A percentile compares a stretch with the other conserved stretches of the same genome.
phyloP scores from a whole-genome alignment of 306 rosid species.

The Urtica urens region DNA sequence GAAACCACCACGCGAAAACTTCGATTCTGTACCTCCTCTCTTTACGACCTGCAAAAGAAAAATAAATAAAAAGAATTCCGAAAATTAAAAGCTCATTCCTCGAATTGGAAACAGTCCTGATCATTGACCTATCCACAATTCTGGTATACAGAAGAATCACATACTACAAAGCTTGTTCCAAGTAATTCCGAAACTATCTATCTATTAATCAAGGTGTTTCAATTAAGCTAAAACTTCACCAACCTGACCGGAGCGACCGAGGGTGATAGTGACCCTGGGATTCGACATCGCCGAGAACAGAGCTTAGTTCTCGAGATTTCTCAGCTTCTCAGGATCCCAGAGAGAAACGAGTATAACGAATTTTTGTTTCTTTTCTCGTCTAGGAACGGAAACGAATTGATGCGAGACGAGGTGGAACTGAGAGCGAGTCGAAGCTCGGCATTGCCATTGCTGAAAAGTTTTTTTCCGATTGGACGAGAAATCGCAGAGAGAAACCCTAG shows the following conservation, averaged over 20 bases:
- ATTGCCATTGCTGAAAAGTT: too few relatives aligned
- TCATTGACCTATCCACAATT: too few relatives aligned
- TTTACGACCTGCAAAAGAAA: conserved; percentile 36
- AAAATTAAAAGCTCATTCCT: too few relatives aligned
- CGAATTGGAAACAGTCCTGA: too few relatives aligned
- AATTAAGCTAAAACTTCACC: too few relatives aligned
- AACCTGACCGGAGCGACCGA: conserved; percentile 63
- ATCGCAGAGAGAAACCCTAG: background rate
- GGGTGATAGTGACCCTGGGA: conserved; percentile 49
- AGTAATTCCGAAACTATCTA: too few relatives aligned
- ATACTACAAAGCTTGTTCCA: too few relatives aligned
- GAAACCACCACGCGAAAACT: conserved; percentile 2
- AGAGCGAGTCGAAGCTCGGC: background rate
- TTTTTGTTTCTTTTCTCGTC: too few relatives aligned
- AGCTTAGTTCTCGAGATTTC: background rate
- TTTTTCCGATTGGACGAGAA: too few relatives aligned
- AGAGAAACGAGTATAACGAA: background rate
- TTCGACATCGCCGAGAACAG: conserved; percentile 24
- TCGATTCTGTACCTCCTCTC: conserved; percentile 30
- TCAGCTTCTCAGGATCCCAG: background rate
- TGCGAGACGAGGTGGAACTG: background rate
- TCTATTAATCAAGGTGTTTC: too few relatives aligned
- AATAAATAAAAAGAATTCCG: too few relatives aligned
- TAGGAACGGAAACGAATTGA: background rate
- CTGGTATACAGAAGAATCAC: too few relatives aligned